Evolutionary conservation across 768 basidiomycete species (phyloP).

Genomic region (Dioszegia aurantiaca): DNA sequence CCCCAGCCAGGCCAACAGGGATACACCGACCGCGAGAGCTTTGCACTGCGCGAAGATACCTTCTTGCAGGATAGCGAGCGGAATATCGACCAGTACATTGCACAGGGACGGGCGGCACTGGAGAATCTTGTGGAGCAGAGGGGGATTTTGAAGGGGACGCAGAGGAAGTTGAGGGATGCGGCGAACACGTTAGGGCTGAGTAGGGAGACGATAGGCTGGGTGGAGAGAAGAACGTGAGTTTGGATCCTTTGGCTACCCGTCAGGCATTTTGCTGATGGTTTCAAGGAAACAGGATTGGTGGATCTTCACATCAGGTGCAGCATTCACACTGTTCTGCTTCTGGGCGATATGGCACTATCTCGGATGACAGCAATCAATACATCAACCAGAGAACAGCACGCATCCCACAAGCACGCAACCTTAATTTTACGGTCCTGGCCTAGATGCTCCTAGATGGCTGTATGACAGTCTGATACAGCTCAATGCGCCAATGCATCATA

Average conservation of each 20-base stretch:
- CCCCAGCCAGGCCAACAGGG: conserved; percentile 28
- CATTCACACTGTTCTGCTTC: conserved; percentile 89
- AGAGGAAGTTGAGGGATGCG: conserved; percentile 75
- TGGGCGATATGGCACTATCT: conserved; percentile 88
- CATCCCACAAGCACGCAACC: too few relatives aligned
- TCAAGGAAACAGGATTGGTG: conserved; percentile 89
- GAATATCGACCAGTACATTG: conserved; percentile 81
- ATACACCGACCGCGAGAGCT: conserved; percentile 64
- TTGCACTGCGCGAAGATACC: conserved; percentile 81
- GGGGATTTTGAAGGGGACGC: conserved; percentile 86
- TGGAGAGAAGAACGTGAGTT: conserved; percentile 84
- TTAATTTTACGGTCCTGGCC: too few relatives aligned
- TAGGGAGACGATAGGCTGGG: conserved; percentile 93
- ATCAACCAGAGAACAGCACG: too few relatives aligned
- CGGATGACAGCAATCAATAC: conserved; percentile 52
- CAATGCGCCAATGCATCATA: conserved; percentile 1
- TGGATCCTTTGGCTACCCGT: background rate
- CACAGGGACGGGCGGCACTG: conserved; percentile 85
- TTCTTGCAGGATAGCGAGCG: conserved; percentile 81
- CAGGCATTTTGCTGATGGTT: conserved; percentile 10
- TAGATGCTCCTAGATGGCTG: background rate
- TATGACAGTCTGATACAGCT: conserved; percentile 3
- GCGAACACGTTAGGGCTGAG: conserved; percentile 94
- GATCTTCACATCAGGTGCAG: conserved; percentile 79
- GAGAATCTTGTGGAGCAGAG: conserved; percentile 91